These are phyloP conservation scores for Tetrapisispora nanseiensis DNA, from an alignment of 805 yeast genomes.

Conservation along the genomic window DNA sequence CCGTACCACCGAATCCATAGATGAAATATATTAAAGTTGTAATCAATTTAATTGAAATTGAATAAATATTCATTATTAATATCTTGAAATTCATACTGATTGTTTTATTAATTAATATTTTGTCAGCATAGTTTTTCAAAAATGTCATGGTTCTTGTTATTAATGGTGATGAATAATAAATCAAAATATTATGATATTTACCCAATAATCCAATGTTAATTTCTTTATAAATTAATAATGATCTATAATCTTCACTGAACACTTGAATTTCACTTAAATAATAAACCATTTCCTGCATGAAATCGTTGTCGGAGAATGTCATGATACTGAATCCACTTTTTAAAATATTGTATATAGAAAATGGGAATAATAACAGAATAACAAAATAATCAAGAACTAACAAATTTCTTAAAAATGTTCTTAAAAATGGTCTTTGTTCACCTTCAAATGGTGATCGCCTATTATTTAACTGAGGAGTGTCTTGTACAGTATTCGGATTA, in stretches of 20 bases:
- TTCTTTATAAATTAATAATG: slow-evolving; percentile 10
- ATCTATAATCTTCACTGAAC: slow-evolving; percentile 24
- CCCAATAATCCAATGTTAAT: slow-evolving; percentile 17
- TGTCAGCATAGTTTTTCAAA: background rate
- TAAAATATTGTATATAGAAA: slow-evolving; percentile 25
- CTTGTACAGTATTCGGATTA: background rate
- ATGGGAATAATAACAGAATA: slow-evolving; percentile 24
- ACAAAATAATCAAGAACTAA: slow-evolving; percentile 23
- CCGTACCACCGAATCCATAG: slow-evolving; percentile 25
- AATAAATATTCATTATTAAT: slow-evolving; percentile 7
- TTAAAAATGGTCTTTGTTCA: slow-evolving; percentile 17
- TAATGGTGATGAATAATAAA: slow-evolving; percentile 20
- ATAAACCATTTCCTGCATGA: slow-evolving; percentile 16
- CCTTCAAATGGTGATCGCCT: slow-evolving; percentile 9
- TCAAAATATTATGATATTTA: slow-evolving; percentile 26
- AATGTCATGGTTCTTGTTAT: slow-evolving; percentile 3
- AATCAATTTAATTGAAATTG: slow-evolving; percentile 12
- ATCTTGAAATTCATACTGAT: background rate
- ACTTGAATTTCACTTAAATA: slow-evolving; percentile 19
- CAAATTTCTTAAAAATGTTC: slow-evolving; percentile 18
- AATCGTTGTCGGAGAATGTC: slow-evolving; percentile 24
- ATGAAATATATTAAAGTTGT: slow-evolving; percentile 16
- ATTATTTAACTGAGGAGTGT: background rate
- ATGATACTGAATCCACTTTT: slow-evolving; percentile 22
- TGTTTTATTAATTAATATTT: background rate